Evolutionary conservation across 2,329 filamentous ascomycete genomes (phyloP), one percentile per base, ranked within the genome.

Genomic region (Emergomyces orientalis): DNA sequence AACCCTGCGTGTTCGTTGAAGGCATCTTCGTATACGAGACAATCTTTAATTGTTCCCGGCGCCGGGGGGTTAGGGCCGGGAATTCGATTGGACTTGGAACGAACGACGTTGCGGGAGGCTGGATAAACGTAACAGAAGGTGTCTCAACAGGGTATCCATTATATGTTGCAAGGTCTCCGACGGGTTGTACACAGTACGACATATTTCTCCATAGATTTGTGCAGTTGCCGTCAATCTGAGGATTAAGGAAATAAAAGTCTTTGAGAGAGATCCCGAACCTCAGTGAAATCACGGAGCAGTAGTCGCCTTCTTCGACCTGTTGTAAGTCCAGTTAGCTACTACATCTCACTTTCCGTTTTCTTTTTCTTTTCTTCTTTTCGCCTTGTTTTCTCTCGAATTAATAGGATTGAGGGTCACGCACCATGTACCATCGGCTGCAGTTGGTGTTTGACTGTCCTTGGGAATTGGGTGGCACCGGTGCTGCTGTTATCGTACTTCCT

Each of bases 171-270:
- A 59, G 27, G 17, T 59, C 41, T 7, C 57, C 25, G 25, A 54
- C 30, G 22, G 47, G 45, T 25, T 34, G 27, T 14, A 61, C 59
- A 22, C 59, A 54, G 47, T 61, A 61, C n/a, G 59, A 34, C 5
- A 8, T 51, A 39, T 52, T 39, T 9, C 11, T 4, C 43, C 41
- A 52, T 11, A 61, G 25, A 14, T 64, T 65, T n/a, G 58, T 65
- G 58, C 63, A 63, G 22, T 63, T 63, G 4, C 2, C 32, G 22
- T 61, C 27, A 41, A 65, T 39, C 14, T 63, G 49, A 22, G 63
- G 61, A 27, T 63, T 64, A 22, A 61, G 61, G 43, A 63, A 60
- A 49, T 64, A 58, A 34, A 64, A 64, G 37, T 64, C 61, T 25
- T n/a, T 52, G 19, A 60, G 51, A 1, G 61, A 49, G 43, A 63